Base-by-base conservation (phyloP, 225 moss, liverwort and hornwort species). In the Straminergon stramineum region DNA sequence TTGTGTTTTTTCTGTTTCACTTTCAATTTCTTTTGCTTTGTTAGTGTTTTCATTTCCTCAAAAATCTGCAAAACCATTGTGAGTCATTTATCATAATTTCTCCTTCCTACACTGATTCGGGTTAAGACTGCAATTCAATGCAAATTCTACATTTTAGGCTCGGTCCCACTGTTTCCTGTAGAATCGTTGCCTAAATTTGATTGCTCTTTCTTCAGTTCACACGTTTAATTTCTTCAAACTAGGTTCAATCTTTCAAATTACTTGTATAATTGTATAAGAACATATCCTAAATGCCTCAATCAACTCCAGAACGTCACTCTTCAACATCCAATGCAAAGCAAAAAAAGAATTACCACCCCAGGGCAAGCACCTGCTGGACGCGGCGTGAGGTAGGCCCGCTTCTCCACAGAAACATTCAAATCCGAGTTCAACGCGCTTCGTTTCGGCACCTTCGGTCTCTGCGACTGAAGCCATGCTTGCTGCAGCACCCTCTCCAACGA, bases 381-480 rank as follows among this genome's bases (percentile, higher is more conserved):
- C 70, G 30, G 70, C 89, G 79, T n/a, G 19, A 83, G 80, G 67
- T 23, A 39, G 32, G 35, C 56, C 61, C 91, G 86, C 57, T 62
- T 86, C 64, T 80, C 90, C 37, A 18, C 17, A 20, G 68, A 48
- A 58, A 53, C 73, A 61, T 68, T 80, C 48, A 32, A 45, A 14
- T 83, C 51, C 43, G 79, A 68, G 30, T 86, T 70, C 73, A 48
- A 76, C 23, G 16, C 37, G 57, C 90, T 82, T 58, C 81, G 91
- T 53, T 63, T 91, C 43, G 87, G 89, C 81, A 89, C 64, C 83
- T 91, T 93, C 32, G 87, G 87, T 53, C 92, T 88, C 86, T 92
- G 91, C 65, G 90, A 87, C 84, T 91, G 83, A 65, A 92, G 86
- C 92, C 91, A 94, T 81, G 89, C 90, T 74, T 92, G 91, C 84